A percentile compares a stretch with the other conserved stretches of the same genome.
These are phyloP conservation scores for Trichothecium sympodiale DNA, from an alignment of 2,329 filamentous ascomycete species.

Conservation along the genomic window DNA sequence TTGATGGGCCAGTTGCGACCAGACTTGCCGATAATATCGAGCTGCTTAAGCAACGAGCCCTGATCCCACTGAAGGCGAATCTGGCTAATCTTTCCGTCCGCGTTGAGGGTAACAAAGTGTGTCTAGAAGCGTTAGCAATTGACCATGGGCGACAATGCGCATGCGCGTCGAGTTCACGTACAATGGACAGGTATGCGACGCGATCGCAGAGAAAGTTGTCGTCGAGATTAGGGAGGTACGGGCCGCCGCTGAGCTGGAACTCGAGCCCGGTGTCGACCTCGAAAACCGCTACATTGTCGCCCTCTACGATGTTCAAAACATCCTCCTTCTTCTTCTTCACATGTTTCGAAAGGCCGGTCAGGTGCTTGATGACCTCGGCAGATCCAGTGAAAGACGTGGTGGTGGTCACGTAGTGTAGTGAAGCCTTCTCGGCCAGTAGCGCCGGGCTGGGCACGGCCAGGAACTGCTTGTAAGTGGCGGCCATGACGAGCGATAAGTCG, in stretches of 20 bases:
- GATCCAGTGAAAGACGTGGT: conserved; percentile 62
- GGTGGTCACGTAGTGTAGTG: conserved; percentile 83
- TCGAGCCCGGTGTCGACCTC: conserved; percentile 78
- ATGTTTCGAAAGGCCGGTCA: conserved; percentile 58
- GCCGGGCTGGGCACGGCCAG: conserved; percentile 54
- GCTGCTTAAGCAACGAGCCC: conserved; percentile 79
- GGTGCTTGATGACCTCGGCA: conserved; percentile 72
- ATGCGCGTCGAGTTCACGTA: conserved; percentile 33
- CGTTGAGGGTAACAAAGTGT: conserved; percentile 81
- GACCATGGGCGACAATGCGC: neutral
- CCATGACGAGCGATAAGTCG: conserved; percentile 18
- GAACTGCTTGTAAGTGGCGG: conserved; percentile 58
- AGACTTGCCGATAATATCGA: conserved; percentile 84
- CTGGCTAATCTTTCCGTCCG: conserved; percentile 66
- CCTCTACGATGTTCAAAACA: conserved; percentile 63
- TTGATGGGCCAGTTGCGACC: conserved; percentile 92
- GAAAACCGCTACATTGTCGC: conserved; percentile 59
- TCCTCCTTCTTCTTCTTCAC: conserved; percentile 77
- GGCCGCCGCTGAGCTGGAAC: conserved; percentile 70
- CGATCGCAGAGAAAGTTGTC: conserved; percentile 89
- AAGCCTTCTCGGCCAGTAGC: conserved; percentile 52
- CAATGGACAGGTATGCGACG: conserved; percentile 67
- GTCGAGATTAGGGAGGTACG: conserved; percentile 79
- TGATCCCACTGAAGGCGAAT: conserved; percentile 95
- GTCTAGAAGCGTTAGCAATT: conserved; percentile 36